Evolutionary conservation across 2,329 filamentous ascomycete genomes (phyloP).

Genomic region (Biscogniauxia mediterranea): DNA sequence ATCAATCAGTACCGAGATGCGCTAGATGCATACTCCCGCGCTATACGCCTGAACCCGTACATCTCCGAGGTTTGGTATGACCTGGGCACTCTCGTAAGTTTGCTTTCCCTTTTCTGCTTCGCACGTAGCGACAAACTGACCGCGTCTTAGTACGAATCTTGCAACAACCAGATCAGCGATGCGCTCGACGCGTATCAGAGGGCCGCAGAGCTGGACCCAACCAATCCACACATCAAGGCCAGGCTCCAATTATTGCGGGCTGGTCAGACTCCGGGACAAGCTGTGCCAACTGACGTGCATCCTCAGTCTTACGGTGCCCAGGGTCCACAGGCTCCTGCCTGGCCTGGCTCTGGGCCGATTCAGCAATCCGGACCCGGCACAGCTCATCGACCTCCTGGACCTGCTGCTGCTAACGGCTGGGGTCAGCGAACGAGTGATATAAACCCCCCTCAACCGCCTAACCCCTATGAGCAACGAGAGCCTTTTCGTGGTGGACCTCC

Average conservation of each 20-base stretch:
- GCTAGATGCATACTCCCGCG: constrained; percentile 93
- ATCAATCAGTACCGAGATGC: constrained; percentile 99
- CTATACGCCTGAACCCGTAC: constrained; percentile 94
- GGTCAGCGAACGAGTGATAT: constrained; percentile 71
- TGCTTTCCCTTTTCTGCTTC: constrained; percentile 14
- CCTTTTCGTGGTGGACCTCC: constrained; percentile 65
- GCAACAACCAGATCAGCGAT: constrained; percentile 97
- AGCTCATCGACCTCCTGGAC: constrained; percentile 60
- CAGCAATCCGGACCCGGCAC: constrained; percentile 47
- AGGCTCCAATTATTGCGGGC: constrained; percentile 85
- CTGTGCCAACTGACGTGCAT: constrained; percentile 94
- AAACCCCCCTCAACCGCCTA: constrained; percentile 72
- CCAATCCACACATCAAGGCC: constrained; percentile 94
- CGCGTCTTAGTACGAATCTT: constrained; percentile 78
- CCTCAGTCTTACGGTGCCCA: constrained; percentile 89
- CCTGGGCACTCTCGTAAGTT: constrained; percentile 84
- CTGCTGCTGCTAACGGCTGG: constrained; percentile 55
- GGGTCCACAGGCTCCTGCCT: constrained; percentile 82
- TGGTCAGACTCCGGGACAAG: constrained; percentile 70
- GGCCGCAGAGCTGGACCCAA: constrained; percentile 89
- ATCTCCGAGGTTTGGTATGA: constrained; percentile 99
- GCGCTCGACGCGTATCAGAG: constrained; percentile 93
- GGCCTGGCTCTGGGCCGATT: constrained; percentile 73
- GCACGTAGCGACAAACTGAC: constrained; percentile 30
- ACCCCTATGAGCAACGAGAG: constrained; percentile 80